Evolutionary conservation across 1,284 basidiomycete genomes (phyloP).

Genomic region (Cryptococcus sp.): DNA sequence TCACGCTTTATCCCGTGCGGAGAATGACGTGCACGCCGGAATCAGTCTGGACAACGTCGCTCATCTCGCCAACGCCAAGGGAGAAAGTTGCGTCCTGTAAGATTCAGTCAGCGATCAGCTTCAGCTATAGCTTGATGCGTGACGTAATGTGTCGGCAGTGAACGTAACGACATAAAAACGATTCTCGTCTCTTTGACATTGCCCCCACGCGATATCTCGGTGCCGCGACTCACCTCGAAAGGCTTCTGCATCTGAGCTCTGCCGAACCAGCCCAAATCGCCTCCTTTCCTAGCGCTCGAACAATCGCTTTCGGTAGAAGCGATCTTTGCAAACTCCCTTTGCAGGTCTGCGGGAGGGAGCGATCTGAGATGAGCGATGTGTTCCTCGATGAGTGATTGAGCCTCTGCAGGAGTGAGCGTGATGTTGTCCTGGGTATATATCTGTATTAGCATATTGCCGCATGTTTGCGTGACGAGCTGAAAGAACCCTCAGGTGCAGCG

Average conservation of each 20-base stretch:
- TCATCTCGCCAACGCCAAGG: slow-evolving; percentile 79
- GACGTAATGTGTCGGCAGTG: too few relatives aligned
- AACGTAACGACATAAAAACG: too few relatives aligned
- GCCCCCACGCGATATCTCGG: neutral
- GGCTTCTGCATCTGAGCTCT: slow-evolving; percentile 95
- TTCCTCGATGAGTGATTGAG: slow-evolving; percentile 69
- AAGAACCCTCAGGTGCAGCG: too few relatives aligned
- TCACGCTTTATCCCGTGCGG: slow-evolving; percentile 67
- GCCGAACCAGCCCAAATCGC: slow-evolving; percentile 85
- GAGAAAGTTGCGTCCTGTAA: slow-evolving; percentile 72
- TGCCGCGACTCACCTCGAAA: slow-evolving; percentile 75
- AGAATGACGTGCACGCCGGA: slow-evolving; percentile 96
- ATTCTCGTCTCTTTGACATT: neutral
- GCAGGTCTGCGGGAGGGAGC: slow-evolving; percentile 54
- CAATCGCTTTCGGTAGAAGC: slow-evolving; percentile 80
- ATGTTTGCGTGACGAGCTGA: too few relatives aligned
- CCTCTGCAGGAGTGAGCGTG: slow-evolving; percentile 87
- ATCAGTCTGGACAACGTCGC: slow-evolving; percentile 83
- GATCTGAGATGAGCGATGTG: slow-evolving; percentile 55
- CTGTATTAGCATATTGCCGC: too few relatives aligned
- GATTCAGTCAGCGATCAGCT: slow-evolving; percentile 1
- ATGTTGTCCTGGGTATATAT: slow-evolving; percentile 65
- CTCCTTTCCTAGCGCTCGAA: slow-evolving; percentile 73
- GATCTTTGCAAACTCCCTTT: slow-evolving; percentile 70
- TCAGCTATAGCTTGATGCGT: neutral